Evolutionary conservation across 2,329 filamentous ascomycete genomes (phyloP).

Genomic region (Verruconis gallopava): DNA sequence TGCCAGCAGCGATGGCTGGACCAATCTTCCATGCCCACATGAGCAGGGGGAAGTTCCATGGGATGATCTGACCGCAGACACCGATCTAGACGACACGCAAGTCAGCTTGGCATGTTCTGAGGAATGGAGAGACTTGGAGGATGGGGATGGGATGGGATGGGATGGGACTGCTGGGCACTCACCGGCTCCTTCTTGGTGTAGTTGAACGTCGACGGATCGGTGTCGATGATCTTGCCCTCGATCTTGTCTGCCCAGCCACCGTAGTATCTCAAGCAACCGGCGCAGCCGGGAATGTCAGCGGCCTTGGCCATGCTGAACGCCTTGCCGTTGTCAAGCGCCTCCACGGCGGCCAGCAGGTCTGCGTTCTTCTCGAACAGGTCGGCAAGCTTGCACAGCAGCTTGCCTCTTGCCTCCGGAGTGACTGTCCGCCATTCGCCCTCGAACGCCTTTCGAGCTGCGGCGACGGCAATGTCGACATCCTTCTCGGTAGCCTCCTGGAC

Average conservation of each 20-base stretch:
- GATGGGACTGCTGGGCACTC: constrained; percentile 15
- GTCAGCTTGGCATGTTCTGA: constrained; percentile 14
- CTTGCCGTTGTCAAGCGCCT: constrained; percentile 84
- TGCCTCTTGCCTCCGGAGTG: constrained; percentile 58
- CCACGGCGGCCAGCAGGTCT: constrained; percentile 65
- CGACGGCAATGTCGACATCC: constrained; percentile 68
- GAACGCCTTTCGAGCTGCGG: constrained; percentile 76
- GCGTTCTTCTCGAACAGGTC: constrained; percentile 67
- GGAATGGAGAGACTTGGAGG: no score
- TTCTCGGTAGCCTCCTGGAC: constrained; percentile 81
- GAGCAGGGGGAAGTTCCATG: constrained; percentile 76
- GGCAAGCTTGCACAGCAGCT: constrained; percentile 61
- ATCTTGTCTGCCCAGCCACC: constrained; percentile 90
- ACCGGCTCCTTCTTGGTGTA: constrained; percentile 70
- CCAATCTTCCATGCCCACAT: constrained; percentile 78
- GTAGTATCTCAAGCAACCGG: constrained; percentile 69
- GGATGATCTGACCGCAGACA: constrained; percentile 78
- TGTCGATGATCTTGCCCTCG: constrained; percentile 74
- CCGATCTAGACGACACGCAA: constrained; percentile 42
- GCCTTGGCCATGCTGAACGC: constrained; percentile 62
- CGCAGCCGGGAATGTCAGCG: constrained; percentile 53
- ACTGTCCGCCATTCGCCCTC: constrained; percentile 55
- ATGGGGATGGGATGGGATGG: neutral
- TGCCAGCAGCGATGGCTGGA: constrained; percentile 59
- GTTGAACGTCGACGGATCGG: constrained; percentile 64